Evolutionary conservation across 2,329 filamentous ascomycete genomes (phyloP), one percentile per base, ranked within the genome.

Genomic region (Ascochyta clinopodiicola): DNA sequence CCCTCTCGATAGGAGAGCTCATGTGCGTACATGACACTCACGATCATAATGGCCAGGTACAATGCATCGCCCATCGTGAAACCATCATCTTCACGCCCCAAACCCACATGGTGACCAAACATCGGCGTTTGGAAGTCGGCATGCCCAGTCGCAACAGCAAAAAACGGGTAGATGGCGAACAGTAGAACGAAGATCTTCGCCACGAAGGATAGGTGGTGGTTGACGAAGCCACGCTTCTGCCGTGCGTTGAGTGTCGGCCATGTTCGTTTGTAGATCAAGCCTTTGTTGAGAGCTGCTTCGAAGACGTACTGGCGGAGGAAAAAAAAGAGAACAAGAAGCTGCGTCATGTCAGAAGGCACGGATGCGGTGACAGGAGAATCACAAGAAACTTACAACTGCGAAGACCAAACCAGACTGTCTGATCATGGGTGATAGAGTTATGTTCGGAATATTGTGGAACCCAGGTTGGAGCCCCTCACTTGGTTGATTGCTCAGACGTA

Each of bases 61-160:
- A 56, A 46, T 2, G 52, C 46, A 39, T 56, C 52, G 31, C 52
- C 52, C 52, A 50, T 56, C 1, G 52, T 56, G 40, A 56, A 56
- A 1, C 29, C 45, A 27, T 40, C 35, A 13, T 19, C 34, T n/a
- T 29, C 12, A 9, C 24, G 27, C 22, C 25, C 31, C n/a, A 40
- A 25, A 12, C 35, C 35, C 0, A 40, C 42, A n/a, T 29, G 24
- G 12, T 39, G 44, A 9, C 42, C 46, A 13, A 56, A 45, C 39
- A 50, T 50, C 0, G 52, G 40, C 6, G 46, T 56, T 15, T 29
- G 45, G 36, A 50, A 56, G 34, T 44, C 21, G n/a, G 45, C 52
- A 10, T 50, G 52, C 1, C 52, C 52, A 4, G 34, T 44, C 5
- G 52, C 46, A 3, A 56, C 46, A 6, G 52, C 52, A 12, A 56